Base-by-base conservation (phyloP, 768 basidiomycete genomes). In the Pleurotus platypus region DNA sequence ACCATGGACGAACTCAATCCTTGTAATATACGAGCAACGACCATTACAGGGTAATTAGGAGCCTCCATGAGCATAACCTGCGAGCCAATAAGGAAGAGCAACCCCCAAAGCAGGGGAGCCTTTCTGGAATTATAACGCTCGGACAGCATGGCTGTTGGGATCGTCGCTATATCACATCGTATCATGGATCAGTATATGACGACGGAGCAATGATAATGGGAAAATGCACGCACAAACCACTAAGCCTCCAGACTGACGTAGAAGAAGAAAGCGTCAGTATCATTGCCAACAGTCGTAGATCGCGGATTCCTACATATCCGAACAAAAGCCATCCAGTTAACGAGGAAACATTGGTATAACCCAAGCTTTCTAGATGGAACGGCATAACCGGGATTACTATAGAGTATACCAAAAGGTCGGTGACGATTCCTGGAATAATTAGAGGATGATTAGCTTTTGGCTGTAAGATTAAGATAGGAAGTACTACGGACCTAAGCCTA, bases 41-140 rank as follows among this genome's bases (percentile, higher is more conserved):
- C 78, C 83, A 87, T 84, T 12, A 84, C 66, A 55, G 78, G 62
- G 60, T 80, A 86, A 40, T 71, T 77, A 3, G 78, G 79, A 0
- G 84, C 83, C 61, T 84, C 81, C 84, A 86, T 85, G 6, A 87
- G 70, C 70, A 86, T 74, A 15, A 85, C 65, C 66, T 84, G 82
- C 1, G 83, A 81, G 4, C 73, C 81, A 2, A 82, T 67, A 38
- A 86, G 73, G 26, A 78, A 61, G 5, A 82, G 1, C 12, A 84
- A 70, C 13, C 84, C 86, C 5, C 75, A 24, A 8, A 85, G 60
- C 46, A 87, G 72, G 2, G 84, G 85, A 3, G 62, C 60, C 57
- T 75, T 75, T 37, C 85, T 70, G 15, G 71, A 71, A 26, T 76
- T 67, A 47, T 78, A 78, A 16, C 63, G 74, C 64, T 87, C 85